Base-by-base conservation (phyloP, 176 grass and related monocot genomes). In the Eragrostis nindensis region DNA sequence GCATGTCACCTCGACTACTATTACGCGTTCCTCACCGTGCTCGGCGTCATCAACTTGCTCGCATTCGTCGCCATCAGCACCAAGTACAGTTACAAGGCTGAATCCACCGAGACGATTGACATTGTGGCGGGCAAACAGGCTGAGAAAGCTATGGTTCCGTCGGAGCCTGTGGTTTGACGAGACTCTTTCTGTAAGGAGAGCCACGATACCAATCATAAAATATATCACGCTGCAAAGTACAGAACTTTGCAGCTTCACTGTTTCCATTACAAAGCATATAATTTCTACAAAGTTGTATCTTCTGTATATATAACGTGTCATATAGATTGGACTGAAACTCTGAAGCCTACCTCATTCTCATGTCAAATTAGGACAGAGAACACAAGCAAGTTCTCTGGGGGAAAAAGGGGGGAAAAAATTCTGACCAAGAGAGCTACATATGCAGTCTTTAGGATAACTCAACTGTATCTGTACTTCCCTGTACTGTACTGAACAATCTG, bases 1-100 rank as follows among this genome's bases (percentile, higher is more conserved):
- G 79, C 83, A 1, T 93, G 90, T 1, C 82, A 38, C 70, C 86
- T 98, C 44, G 92, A 98, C 82, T 85, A 73, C 76, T 98, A 98
- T 53, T 98, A 90, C 81, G 88, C 75, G 67, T 81, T 93, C 53
- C 86, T 98, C 11, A 48, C 92, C 29, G 36, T 22, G 29, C 90
- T 93, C 57, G 80, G 27, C 53, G 75, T 12, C 24, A 61, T 61
- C 57, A 98, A 98, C 78, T 30, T 95, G 8, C 27, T 67, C 25
- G 86, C 68, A 19, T 98, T 93, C 80, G 47, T 82, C 17, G 74
- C 24, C 66, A 55, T 88, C 0, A 86, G 81, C 75, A 42, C 30
- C 46, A 54, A 64, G 60, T 95, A 93, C 48, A 68, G 60, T 5
- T 99, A 93, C 32, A 85, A 75, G 11, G 26, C 25, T 1, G 84